Evolutionary conservation across 352 stramenopile genomes (phyloP).

Genomic region (Phytophthora uliginosa): DNA sequence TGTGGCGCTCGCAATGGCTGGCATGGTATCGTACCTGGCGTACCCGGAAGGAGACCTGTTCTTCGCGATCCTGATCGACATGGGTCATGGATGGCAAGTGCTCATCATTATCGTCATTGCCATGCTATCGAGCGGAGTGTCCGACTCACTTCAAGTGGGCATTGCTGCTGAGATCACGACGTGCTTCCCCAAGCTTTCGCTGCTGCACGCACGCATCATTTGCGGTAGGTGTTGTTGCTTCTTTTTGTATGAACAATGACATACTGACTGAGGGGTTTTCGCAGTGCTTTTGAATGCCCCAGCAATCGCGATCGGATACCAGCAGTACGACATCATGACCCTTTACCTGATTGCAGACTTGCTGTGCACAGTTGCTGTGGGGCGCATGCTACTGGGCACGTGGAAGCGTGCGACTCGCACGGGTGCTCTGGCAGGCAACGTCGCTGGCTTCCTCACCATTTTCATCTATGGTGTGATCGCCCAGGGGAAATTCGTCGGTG

Average conservation of each 20-base stretch:
- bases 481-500: constrained; percentile 63
- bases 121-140: constrained; percentile 30
- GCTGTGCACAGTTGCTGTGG: constrained; percentile 69
- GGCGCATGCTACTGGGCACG: constrained; percentile 63
- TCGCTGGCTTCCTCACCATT: constrained; percentile 63
- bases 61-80: constrained; percentile 74
- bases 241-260: not conserved
- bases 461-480: constrained; percentile 62
- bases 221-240: not conserved
- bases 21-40: constrained; percentile 67
- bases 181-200: not conserved
- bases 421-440: constrained; percentile 54
- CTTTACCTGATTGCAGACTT: constrained; percentile 78
- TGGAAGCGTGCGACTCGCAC: constrained; percentile 52
- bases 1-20: constrained; percentile 58
- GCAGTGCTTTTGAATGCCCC: constrained; percentile 66
- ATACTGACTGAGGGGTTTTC: not conserved
- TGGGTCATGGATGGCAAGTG: constrained; percentile 67
- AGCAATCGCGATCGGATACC: constrained; percentile 66
- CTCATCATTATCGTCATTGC: constrained; percentile 68
- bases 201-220: constrained; percentile 60
- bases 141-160: too few species aligned
- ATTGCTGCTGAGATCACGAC: too few species aligned
- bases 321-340: constrained; percentile 67
- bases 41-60: constrained; percentile 66